Conservation (phyloP, 2,329 filamentous ascomycete species). For the Phaeosphaeriaceae sp. region DNA sequence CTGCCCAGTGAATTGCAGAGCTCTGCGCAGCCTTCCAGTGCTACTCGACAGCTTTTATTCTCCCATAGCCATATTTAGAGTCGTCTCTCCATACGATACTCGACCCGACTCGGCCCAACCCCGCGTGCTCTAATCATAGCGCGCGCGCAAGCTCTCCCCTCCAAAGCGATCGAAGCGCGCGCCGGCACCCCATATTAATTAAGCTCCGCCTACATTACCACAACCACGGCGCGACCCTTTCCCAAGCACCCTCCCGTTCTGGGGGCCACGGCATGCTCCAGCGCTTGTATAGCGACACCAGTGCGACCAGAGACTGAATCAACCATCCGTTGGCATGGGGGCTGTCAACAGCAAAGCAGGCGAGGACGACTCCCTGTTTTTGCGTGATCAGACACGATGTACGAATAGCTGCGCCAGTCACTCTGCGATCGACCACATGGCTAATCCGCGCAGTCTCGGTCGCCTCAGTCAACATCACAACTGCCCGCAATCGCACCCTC, state of each 20-base stretch:
- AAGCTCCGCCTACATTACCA: slow-evolving; percentile 18
- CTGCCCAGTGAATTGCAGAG: slow-evolving; percentile 6
- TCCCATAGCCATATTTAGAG: neutral
- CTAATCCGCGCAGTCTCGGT: slow-evolving; percentile 73
- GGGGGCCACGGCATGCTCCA: slow-evolving; percentile 38
- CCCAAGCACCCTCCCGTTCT: slow-evolving; percentile 12
- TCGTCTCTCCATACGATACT: slow-evolving; percentile 1
- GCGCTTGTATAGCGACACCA: slow-evolving; percentile 28
- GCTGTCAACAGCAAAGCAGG: slow-evolving; percentile 85
- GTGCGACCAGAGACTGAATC: slow-evolving; percentile 18
- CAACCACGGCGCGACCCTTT: slow-evolving; percentile 13
- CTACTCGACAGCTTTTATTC: slow-evolving; percentile 26
- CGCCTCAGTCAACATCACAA: slow-evolving; percentile 81
- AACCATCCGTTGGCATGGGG: slow-evolving; percentile 69
- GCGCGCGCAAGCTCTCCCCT: slow-evolving; percentile 21
- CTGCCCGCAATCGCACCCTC: slow-evolving; percentile 77
- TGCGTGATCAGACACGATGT: slow-evolving; percentile 94
- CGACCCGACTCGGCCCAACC: slow-evolving; percentile 7
- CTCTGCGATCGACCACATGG: slow-evolving; percentile 9
- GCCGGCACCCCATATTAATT: slow-evolving; percentile 43
- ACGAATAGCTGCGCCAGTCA: slow-evolving; percentile 45
- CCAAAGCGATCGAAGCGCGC: slow-evolving; percentile 26
- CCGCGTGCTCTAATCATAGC: slow-evolving; percentile 28
- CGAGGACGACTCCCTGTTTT: slow-evolving; percentile 78
- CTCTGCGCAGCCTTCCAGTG: slow-evolving; percentile 17